Base-by-base conservation (phyloP, 2,329 filamentous ascomycete genomes). In the Claviceps pusilla region DNA sequence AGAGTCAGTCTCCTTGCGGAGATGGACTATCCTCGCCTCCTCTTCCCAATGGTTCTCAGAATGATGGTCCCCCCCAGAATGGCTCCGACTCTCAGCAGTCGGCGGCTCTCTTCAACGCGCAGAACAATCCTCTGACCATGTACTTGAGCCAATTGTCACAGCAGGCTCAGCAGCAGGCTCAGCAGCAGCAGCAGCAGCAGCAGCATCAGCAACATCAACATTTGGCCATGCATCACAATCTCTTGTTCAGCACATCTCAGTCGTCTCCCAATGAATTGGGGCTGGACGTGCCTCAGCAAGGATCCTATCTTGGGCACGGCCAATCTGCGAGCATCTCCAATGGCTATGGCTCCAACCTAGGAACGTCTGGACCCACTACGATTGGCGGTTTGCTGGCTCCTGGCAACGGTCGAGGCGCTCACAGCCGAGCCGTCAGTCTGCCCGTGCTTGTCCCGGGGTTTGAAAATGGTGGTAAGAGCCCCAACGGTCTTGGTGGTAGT, bases 121-220 rank as follows among this genome's bases (percentile, higher is more conserved):
- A 76, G 64, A 91, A 82, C 74, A 96, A 96, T 68, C 91, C 91
- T 0, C 70, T 97, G 67, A 95, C 90, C 29, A 83, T 96, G 81
- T 97, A 96, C 67, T 78, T 96, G 56, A 91, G 84, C 69, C 89
- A 94, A 65, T 80, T 91, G 33, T 83, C 83, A 28, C 80, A 84
- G 57, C 82, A 86, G 63, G 78, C 80, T 16, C 84, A 87, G 59
- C 78, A 82, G 50, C 86, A 33, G 31, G 31, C 31, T 33, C 31
- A 90, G 60, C 19, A 19, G 1, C 86, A 89, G 57, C 80, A 85
- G 37, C 48, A 50, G 12, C 48, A 50, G 10, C 48, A 50, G 1
- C 47, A 49, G n/a, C 84, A 88, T 59, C 83, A 88, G 60, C 83
- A 89, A 59, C 80, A 86, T 53, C 81, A 86, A 58, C 78, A 81